Conservation (phyloP, 2,329 filamentous ascomycete genomes). For the Bipolaris cookei region DNA sequence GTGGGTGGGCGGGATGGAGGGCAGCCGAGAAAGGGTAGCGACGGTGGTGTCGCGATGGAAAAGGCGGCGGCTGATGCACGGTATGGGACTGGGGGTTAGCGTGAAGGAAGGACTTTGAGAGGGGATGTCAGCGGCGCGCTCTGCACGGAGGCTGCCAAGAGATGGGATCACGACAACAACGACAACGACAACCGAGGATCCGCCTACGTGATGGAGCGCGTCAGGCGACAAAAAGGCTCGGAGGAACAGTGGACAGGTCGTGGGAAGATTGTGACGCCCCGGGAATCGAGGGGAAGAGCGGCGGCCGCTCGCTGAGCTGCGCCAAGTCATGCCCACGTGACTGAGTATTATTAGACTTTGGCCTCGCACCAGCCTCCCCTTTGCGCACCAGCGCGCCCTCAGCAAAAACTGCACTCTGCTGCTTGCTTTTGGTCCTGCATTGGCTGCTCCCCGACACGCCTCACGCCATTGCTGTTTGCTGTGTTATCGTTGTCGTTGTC, state of each 20-base stretch:
- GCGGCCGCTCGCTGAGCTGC: constrained; percentile 17
- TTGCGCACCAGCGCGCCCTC: background rate
- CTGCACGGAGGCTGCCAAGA: constrained; percentile 17
- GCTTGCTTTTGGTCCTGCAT: constrained; percentile 9
- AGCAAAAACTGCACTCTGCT: background rate
- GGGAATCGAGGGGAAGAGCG: constrained; percentile 11
- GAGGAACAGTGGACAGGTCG: background rate
- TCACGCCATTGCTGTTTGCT: background rate
- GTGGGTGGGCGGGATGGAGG: constrained; percentile 7
- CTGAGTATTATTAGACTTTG: constrained; percentile 17
- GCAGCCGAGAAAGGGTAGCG: constrained; percentile 14
- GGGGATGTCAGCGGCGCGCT: constrained; percentile 16
- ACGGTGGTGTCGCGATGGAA: constrained; percentile 20
- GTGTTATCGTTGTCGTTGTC: too few relatives aligned
- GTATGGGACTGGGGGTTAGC: constrained; percentile 19
- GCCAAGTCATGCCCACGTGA: constrained; percentile 24
- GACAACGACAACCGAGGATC: background rate
- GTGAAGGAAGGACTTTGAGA: constrained; percentile 22
- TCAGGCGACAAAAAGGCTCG: constrained; percentile 3
- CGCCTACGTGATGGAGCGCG: constrained; percentile 13
- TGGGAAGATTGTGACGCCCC: constrained; percentile 10
- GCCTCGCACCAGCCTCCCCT: constrained; percentile 17
- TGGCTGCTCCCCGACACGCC: background rate
- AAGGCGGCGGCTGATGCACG: constrained; percentile 27
- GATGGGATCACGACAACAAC: constrained; percentile 11